Conservation (phyloP, 495 filamentous ascomycete genomes). For the Daldinia vernicosa region DNA sequence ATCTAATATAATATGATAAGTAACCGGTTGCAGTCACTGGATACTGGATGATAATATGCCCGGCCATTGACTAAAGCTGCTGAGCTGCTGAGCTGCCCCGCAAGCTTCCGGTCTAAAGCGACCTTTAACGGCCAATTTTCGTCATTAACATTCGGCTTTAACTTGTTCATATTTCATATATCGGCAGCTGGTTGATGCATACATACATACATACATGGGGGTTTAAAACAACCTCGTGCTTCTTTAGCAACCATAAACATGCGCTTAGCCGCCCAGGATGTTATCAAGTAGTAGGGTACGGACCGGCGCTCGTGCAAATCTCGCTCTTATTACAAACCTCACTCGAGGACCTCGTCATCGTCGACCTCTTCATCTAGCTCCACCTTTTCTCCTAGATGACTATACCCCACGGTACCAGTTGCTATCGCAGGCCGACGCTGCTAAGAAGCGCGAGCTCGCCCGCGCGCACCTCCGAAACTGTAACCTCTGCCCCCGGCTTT, state of each 20-base stretch:
- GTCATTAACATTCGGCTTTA: constrained; percentile 29
- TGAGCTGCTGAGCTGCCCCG: constrained; percentile 27
- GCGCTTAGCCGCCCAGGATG: constrained; percentile 28
- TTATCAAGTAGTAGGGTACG: constrained; percentile 38
- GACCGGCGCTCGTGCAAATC: constrained; percentile 2
- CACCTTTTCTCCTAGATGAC: constrained; percentile 77
- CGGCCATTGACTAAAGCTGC: constrained; percentile 6
- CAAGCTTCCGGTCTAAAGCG: constrained; percentile 21
- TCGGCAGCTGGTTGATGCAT: neutral
- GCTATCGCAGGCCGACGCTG: constrained; percentile 65
- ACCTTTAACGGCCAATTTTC: constrained; percentile 22
- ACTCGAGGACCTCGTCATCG: neutral
- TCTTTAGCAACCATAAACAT: constrained; percentile 11
- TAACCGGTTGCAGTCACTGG: neutral
- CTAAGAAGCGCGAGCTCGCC: constrained; percentile 71
- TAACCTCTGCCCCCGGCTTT: constrained; percentile 78
- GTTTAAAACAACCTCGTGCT: no score
- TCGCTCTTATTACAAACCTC: constrained; percentile 5
- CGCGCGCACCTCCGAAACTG: constrained; percentile 76
- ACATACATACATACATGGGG: neutral
- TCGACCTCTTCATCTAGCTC: constrained; percentile 70
- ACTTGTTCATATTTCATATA: constrained; percentile 2
- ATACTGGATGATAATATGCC: constrained; percentile 3
- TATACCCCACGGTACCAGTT: constrained; percentile 73
- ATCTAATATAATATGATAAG: neutral